A percentile compares a stretch with the other conserved stretches of the same genome.
Evolutionary conservation across 331 rosid species (phyloP).

Genomic region (Malus hybrid): DNA sequence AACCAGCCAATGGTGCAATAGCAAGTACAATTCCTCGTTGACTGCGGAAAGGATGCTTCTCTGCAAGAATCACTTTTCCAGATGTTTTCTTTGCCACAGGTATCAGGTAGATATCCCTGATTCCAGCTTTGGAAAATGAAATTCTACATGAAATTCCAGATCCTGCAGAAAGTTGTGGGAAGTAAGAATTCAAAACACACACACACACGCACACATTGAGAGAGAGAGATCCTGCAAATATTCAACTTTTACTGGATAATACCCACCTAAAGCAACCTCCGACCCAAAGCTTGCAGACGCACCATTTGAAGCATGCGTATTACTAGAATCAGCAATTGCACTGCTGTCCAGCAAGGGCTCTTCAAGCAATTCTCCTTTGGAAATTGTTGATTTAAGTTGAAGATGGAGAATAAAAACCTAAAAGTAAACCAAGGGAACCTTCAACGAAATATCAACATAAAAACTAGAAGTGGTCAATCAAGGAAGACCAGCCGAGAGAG

Average conservation of each 20-base stretch:
- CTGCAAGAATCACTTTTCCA: conserved; percentile 67
- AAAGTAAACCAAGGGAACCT: conserved; percentile 7
- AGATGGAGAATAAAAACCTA: conserved; percentile 67
- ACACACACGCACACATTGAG: neutral
- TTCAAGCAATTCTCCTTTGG: conserved; percentile 38
- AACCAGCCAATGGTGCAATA: conserved; percentile 76
- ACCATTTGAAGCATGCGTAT: conserved; percentile 33
- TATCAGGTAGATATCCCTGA: conserved; percentile 59
- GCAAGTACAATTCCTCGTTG: conserved; percentile 79
- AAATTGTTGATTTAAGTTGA: conserved; percentile 53
- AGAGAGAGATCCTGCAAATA: no score
- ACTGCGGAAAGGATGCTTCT: conserved; percentile 83
- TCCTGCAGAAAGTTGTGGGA: conserved; percentile 29
- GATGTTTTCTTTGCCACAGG: conserved; percentile 40
- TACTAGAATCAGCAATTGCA: conserved; percentile 33
- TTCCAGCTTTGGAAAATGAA: conserved; percentile 72
- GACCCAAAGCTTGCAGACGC: conserved; percentile 75
- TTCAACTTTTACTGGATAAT: conserved; percentile 9
- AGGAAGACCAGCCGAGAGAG: no score
- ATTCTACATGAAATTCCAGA: conserved; percentile 66
- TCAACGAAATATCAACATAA: conserved; percentile 5
- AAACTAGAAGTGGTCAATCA: neutral
- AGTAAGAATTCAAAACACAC: neutral
- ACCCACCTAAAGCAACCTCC: conserved; percentile 68
- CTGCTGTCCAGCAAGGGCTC: conserved; percentile 28